Evolutionary conservation across 768 basidiomycete species (phyloP).

Genomic region (Amanita pseudoporphyria): DNA sequence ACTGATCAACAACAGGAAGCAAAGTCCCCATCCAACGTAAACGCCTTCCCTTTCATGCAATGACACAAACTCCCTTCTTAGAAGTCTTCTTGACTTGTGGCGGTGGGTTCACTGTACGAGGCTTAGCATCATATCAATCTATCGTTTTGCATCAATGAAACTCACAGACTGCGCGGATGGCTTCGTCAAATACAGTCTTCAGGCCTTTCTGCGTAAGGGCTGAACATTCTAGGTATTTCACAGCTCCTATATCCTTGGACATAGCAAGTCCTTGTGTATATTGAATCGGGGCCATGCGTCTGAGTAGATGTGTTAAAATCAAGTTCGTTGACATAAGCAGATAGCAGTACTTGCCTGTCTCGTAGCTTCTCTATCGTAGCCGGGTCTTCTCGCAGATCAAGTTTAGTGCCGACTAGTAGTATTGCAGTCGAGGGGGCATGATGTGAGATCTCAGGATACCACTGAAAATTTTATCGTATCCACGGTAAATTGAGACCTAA

Average conservation of each 20-base stretch:
- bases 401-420: slow-evolving; percentile 93
- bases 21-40: slow-evolving; percentile 20
- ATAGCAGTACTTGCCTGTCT: slow-evolving; percentile 51
- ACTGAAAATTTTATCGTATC: slow-evolving; percentile 35
- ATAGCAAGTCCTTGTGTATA: slow-evolving; percentile 88
- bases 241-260: slow-evolving; percentile 90
- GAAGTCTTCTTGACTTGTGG: slow-evolving; percentile 47
- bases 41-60: slow-evolving; percentile 46
- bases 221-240: slow-evolving; percentile 94
- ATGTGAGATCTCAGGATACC: slow-evolving; percentile 96
- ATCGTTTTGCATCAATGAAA: slow-evolving; percentile 14
- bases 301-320: slow-evolving; percentile 18
- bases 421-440: slow-evolving; percentile 93
- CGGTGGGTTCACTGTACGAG: slow-evolving; percentile 61
- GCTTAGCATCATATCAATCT: background rate
- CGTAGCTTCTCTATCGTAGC: slow-evolving; percentile 87
- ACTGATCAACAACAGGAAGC: too few relatives aligned
- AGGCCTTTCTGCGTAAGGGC: slow-evolving; percentile 96
- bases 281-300: slow-evolving; percentile 91
- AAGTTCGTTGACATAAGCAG: background rate
- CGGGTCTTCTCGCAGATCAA: slow-evolving; percentile 94
- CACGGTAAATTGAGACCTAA: background rate
- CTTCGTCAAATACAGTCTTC: slow-evolving; percentile 99
- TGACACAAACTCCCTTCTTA: slow-evolving; percentile 48
- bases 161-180: slow-evolving; percentile 92